These are phyloP conservation scores for Nigrograna mackinnonii DNA, from an alignment of 2,329 filamentous ascomycete genomes.

Conservation along the genomic window DNA sequence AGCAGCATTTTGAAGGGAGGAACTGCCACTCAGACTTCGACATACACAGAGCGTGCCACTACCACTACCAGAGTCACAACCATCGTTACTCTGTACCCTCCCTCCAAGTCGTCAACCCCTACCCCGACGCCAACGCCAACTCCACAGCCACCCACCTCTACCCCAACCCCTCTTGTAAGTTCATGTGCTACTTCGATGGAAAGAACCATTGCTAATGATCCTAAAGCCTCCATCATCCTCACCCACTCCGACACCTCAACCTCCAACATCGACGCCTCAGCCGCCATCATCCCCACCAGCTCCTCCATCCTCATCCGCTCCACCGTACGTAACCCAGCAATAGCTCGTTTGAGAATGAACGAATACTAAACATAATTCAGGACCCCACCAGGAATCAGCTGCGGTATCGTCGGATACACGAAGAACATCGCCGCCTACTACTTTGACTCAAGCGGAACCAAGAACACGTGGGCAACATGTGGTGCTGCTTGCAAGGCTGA, in stretches of 20 bases:
- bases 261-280: not conserved
- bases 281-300: not conserved
- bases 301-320: conserved; percentile 4
- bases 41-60: conserved; percentile 18
- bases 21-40: conserved; percentile 26
- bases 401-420: conserved; percentile 35
- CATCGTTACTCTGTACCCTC: conserved; percentile 25
- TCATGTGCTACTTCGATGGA: not conserved
- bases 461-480: conserved; percentile 34
- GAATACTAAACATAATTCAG: not conserved
- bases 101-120: conserved; percentile 12
- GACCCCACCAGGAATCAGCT: conserved; percentile 12
- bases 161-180: conserved; percentile 3
- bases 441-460: conserved; percentile 36
- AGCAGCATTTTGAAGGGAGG: conserved; percentile 30
- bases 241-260: conserved; percentile 2
- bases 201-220: not conserved
- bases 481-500: conserved; percentile 34
- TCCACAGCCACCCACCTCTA: conserved; percentile 8
- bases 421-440: conserved; percentile 33
- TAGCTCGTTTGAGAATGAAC: not conserved
- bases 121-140: conserved; percentile 13
- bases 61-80: conserved; percentile 24
- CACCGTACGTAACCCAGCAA: conserved; percentile 18
- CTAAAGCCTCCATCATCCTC: conserved; percentile 3